phyloP scores from a whole-genome alignment of 345 rosid species.

The Citrus sinensis region DNA sequence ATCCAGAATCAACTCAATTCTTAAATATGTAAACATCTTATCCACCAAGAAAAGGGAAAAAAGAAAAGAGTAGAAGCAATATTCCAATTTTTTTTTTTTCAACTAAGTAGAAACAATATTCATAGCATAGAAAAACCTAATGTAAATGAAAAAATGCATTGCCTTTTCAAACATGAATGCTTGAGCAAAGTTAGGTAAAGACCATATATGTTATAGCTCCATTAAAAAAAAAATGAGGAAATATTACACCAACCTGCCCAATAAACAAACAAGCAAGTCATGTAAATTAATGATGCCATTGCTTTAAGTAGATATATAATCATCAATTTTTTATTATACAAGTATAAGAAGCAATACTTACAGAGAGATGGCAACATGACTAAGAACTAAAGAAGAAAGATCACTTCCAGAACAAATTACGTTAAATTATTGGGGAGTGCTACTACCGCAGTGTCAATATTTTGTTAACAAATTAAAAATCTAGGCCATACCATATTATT shows the following conservation, averaged over 20 bases:
- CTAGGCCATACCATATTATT: conserved; percentile 55
- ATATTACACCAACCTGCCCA: background rate
- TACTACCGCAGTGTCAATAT: background rate
- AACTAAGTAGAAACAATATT: background rate
- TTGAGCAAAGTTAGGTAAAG: background rate
- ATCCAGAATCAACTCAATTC: background rate
- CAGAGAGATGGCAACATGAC: background rate
- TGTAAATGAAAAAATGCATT: background rate
- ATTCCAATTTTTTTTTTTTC: too few relatives aligned
- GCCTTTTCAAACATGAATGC: background rate
- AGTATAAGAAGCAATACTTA: background rate
- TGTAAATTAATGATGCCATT: background rate
- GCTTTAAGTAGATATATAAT: background rate
- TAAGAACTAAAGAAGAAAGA: background rate
- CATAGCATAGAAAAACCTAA: background rate
- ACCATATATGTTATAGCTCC: background rate
- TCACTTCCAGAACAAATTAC: background rate
- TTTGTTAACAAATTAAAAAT: background rate
- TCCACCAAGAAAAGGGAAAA: background rate
- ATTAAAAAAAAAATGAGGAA: background rate
- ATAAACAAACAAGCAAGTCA: background rate
- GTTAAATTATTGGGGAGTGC: background rate
- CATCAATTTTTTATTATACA: background rate
- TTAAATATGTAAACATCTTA: background rate
- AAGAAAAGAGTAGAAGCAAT: background rate